Percentiles rank a stretch among this genome's conserved stretches.
Conservation (phyloP, 2,329 filamentous ascomycete genomes). For the Aspergillus glaucus region DNA sequence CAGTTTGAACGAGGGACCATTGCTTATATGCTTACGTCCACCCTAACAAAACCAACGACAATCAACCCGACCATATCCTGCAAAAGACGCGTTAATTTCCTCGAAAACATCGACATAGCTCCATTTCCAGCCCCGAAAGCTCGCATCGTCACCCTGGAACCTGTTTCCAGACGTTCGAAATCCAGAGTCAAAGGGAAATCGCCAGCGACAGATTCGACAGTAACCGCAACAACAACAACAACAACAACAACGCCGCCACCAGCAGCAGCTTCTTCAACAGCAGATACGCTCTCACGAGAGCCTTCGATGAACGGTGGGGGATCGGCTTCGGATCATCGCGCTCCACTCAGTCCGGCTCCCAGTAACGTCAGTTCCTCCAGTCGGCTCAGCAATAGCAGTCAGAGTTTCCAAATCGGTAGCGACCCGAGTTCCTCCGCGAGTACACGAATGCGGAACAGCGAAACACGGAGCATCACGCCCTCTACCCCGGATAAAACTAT, state of each 20-base stretch:
- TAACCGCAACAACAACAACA: not conserved
- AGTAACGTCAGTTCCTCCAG: constrained; percentile 70
- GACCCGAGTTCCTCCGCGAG: constrained; percentile 36
- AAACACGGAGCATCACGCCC: constrained; percentile 44
- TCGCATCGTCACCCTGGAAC: constrained; percentile 78
- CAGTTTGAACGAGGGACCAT: constrained; percentile 95
- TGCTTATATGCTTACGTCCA: constrained; percentile 83
- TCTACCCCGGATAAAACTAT: constrained; percentile 69
- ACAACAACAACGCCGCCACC: not conserved
- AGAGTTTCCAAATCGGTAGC: constrained; percentile 49
- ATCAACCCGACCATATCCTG: constrained; percentile 74
- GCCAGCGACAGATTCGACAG: constrained; percentile 28
- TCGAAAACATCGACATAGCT: constrained; percentile 81
- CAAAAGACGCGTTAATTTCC: constrained; percentile 71
- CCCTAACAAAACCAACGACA: constrained; percentile 78
- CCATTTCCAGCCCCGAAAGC: constrained; percentile 67
- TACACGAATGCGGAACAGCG: constrained; percentile 40
- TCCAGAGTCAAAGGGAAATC: constrained; percentile 50
- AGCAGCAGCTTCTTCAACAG: not conserved
- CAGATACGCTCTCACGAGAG: constrained; percentile 43
- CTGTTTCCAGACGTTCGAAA: constrained; percentile 65
- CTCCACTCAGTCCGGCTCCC: constrained; percentile 45
- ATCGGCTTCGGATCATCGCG: constrained; percentile 28
- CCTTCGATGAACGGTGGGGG: constrained; percentile 36
- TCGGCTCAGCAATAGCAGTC: constrained; percentile 58